Evolutionary conservation across 768 basidiomycete genomes (phyloP).

Genomic region (Fomitopsis serialis): DNA sequence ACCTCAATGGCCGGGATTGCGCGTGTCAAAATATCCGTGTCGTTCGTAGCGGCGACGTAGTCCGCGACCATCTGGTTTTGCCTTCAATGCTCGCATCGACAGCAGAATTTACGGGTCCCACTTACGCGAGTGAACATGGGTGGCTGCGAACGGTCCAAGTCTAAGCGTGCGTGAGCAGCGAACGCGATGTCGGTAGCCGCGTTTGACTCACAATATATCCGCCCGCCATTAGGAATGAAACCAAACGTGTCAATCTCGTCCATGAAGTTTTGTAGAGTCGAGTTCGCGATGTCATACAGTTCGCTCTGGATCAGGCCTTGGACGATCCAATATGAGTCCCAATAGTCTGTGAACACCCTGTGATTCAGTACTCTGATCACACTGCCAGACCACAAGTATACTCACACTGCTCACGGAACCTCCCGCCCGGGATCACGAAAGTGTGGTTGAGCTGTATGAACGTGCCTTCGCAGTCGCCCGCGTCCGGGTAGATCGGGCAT

Average conservation of each 20-base stretch:
- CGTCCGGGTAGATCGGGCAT: constrained; percentile 42
- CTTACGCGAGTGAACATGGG: constrained; percentile 79
- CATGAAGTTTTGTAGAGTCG: constrained; percentile 90
- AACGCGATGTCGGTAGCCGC: neutral
- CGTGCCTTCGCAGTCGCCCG: constrained; percentile 67
- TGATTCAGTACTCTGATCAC: neutral
- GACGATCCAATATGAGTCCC: constrained; percentile 82
- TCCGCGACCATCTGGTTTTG: constrained; percentile 70
- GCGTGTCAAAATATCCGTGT: constrained; percentile 67
- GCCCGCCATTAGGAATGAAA: constrained; percentile 92
- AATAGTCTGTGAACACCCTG: constrained; percentile 34
- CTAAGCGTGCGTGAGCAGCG: constrained; percentile 27
- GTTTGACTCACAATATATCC: constrained; percentile 67
- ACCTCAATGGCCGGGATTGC: constrained; percentile 86
- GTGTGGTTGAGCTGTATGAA: constrained; percentile 89
- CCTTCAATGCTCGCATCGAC: neutral
- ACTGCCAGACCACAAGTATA: constrained; percentile 16
- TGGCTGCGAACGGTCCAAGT: constrained; percentile 89
- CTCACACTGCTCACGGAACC: constrained; percentile 83
- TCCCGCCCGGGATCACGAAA: constrained; percentile 83
- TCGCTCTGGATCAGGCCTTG: constrained; percentile 83
- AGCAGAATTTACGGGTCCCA: neutral
- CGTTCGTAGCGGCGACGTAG: constrained; percentile 71
- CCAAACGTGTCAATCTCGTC: constrained; percentile 81
- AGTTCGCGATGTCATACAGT: constrained; percentile 66